phyloP scores from a whole-genome alignment of 495 filamentous ascomycete species.

The Trichoderma virens region DNA sequence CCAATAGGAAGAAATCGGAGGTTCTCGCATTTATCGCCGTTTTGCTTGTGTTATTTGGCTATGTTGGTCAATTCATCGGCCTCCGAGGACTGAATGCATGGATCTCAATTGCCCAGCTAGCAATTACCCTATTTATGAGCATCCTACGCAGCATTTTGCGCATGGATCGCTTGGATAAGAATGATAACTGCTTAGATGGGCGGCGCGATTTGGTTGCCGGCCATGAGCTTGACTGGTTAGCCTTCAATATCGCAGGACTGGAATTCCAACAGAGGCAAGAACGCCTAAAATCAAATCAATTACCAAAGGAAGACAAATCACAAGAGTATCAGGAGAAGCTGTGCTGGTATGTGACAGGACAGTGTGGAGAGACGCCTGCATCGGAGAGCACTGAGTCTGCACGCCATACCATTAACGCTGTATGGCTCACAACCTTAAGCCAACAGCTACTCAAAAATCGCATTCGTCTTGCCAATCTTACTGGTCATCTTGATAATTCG shows the following conservation, averaged over 20 bases:
- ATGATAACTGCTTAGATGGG: not conserved
- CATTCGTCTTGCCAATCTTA: not conserved
- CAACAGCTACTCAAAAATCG: not conserved
- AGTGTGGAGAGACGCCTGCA: not conserved
- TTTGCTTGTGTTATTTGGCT: not conserved
- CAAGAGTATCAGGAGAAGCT: not conserved
- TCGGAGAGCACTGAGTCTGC: too few relatives aligned
- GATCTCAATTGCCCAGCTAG: too few relatives aligned
- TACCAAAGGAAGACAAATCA: not conserved
- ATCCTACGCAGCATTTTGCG: not conserved
- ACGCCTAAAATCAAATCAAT: too few relatives aligned
- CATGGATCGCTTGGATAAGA: not conserved
- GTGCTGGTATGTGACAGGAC: not conserved
- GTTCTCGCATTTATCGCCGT: not conserved
- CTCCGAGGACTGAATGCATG: not conserved
- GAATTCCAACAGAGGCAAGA: too few relatives aligned
- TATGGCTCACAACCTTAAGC: too few relatives aligned
- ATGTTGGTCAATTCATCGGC: not conserved
- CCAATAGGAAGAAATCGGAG: not conserved
- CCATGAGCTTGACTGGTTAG: not conserved
- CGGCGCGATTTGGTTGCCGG: not conserved
- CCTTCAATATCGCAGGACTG: too few relatives aligned
- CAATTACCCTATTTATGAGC: too few relatives aligned
- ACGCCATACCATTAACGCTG: too few relatives aligned
- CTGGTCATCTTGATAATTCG: not conserved